Conservation (phyloP, 371 early-diverging fungal genomes). For the Mortierella sp. region DNA sequence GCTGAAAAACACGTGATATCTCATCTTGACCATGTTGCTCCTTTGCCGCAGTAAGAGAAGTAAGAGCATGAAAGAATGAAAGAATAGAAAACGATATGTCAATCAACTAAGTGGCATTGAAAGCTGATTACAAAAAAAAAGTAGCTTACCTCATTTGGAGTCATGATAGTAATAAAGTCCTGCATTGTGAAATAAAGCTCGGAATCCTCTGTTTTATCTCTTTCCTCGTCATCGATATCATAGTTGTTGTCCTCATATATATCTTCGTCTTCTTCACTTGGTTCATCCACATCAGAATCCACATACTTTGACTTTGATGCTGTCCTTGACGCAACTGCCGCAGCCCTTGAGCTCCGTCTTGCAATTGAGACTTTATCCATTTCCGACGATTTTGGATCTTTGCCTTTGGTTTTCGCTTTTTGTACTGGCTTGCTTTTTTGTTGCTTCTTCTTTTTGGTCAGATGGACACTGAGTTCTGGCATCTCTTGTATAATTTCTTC, state of each 20-base stretch:
- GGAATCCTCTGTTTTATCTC: neutral
- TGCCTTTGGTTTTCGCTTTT: slow-evolving; percentile 19
- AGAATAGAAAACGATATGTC: neutral
- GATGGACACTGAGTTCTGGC: slow-evolving; percentile 29
- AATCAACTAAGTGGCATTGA: neutral
- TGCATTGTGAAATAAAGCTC: slow-evolving; percentile 61
- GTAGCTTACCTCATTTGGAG: slow-evolving; percentile 33
- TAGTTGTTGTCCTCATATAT: neutral
- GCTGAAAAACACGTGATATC: slow-evolving; percentile 73
- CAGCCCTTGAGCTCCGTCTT: slow-evolving; percentile 26
- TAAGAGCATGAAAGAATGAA: neutral
- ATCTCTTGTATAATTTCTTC: slow-evolving; percentile 62
- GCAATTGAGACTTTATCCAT: neutral
- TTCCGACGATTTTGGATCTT: neutral
- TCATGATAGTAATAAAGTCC: slow-evolving; percentile 81
- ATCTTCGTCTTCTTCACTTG: slow-evolving; percentile 20
- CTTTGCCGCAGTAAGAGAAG: slow-evolving; percentile 6
- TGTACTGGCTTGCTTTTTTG: neutral
- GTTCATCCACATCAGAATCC: slow-evolving; percentile 22
- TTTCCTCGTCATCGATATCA: slow-evolving; percentile 1
- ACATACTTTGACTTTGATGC: slow-evolving; percentile 37
- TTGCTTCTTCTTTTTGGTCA: slow-evolving; percentile 40
- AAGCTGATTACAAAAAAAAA: neutral
- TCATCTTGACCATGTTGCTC: slow-evolving; percentile 70
- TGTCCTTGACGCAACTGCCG: slow-evolving; percentile 13